These are phyloP conservation scores for Carex arenaria DNA, from an alignment of 202 grass and related monocot species.

Conservation along the genomic window DNA sequence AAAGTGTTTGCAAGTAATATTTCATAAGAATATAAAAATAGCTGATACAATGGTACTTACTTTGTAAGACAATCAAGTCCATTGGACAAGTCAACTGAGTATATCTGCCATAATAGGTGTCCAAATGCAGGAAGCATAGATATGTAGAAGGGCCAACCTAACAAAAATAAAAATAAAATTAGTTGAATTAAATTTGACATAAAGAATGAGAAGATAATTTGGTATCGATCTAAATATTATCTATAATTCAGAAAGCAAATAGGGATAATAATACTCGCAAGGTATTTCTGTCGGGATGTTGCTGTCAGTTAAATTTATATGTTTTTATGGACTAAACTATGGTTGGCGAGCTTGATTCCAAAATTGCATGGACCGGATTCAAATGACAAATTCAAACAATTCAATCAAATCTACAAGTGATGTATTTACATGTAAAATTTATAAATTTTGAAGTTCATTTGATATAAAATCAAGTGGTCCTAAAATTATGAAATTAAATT, in stretches of 20 bases:
- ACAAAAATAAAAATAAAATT: not conserved
- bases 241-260: not conserved
- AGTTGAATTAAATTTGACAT: not conserved
- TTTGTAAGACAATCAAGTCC: slow-evolving; percentile 32
- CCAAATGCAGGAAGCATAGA: slow-evolving; percentile 27
- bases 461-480: not conserved
- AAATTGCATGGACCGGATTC: too few species aligned
- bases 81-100: slow-evolving; percentile 31
- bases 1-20: not conserved
- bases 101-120: slow-evolving; percentile 46
- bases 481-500: not conserved
- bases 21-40: not conserved
- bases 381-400: too few species aligned
- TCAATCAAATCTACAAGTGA: too few species aligned
- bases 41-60: slow-evolving; percentile 18
- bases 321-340: too few species aligned
- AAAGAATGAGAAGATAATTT: not conserved
- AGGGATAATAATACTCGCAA: not conserved
- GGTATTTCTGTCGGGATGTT: not conserved
- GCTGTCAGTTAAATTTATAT: too few species aligned
- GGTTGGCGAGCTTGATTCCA: too few species aligned
- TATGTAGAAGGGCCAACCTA: slow-evolving; percentile 43
- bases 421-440: too few species aligned
- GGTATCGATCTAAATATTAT: not conserved
- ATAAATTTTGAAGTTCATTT: not conserved